phyloP scores from a whole-genome alignment of 129 eudicot genomes.

The Artemisia argyi region DNA sequence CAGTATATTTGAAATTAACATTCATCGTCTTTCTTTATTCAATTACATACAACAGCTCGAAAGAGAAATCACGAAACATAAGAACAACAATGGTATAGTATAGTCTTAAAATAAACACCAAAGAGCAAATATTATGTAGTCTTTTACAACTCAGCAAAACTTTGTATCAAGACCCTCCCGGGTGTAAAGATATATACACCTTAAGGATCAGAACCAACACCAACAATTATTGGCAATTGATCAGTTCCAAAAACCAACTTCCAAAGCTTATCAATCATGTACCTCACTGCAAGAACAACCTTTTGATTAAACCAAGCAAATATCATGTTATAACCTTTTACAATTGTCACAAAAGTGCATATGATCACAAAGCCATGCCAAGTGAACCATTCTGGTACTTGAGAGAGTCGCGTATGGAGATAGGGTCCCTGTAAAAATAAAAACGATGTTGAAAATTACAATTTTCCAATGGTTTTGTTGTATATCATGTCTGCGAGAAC shows the following conservation, averaged over 20 bases:
- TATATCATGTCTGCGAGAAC: background rate
- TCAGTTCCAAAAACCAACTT: background rate
- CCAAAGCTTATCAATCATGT: background rate
- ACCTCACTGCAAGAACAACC: background rate
- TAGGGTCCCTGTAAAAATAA: background rate
- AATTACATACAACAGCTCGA: too few relatives aligned
- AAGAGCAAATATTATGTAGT: too few relatives aligned
- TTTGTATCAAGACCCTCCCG: too few relatives aligned
- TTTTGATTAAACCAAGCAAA: background rate
- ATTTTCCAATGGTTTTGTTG: background rate
- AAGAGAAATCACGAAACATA: too few relatives aligned
- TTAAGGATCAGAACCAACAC: too few relatives aligned
- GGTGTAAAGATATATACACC: too few relatives aligned
- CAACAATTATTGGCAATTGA: too few relatives aligned
- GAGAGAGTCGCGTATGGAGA: slow-evolving; percentile 7
- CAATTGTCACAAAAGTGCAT: background rate
- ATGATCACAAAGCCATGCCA: background rate
- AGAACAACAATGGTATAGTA: too few relatives aligned
- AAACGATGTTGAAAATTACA: background rate
- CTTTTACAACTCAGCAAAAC: too few relatives aligned
- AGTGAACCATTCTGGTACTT: slow-evolving; percentile 20
- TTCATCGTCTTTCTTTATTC: too few relatives aligned
- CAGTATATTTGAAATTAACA: too few relatives aligned
- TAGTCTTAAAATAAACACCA: too few relatives aligned
- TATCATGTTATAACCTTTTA: background rate